Evolutionary conservation across 2,329 filamentous ascomycete genomes (phyloP).

Genomic region (Fusarium sp.): DNA sequence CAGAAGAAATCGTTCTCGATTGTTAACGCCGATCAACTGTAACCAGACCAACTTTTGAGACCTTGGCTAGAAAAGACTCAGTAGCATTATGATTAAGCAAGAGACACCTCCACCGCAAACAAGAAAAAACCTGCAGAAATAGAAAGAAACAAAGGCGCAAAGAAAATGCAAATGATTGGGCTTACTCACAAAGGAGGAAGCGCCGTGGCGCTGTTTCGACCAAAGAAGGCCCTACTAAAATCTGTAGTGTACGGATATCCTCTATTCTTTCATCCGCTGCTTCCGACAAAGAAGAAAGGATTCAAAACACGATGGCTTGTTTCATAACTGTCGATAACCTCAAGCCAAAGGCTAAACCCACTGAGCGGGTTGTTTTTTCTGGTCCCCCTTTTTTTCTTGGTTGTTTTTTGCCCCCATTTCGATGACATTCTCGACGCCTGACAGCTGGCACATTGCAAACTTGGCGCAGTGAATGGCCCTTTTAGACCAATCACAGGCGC

Average conservation of each 20-base stretch:
- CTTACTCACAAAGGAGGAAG: constrained; percentile 16
- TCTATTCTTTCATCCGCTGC: background rate
- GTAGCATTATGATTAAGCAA: background rate
- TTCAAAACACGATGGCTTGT: constrained; percentile 27
- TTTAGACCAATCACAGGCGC: constrained; percentile 9
- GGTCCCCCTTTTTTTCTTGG: background rate
- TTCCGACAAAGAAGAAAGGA: constrained; percentile 18
- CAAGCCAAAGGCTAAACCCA: background rate
- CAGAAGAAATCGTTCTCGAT: background rate
- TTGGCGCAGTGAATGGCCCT: background rate
- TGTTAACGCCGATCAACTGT: background rate
- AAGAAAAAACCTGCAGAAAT: background rate
- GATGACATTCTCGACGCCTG: constrained; percentile 21
- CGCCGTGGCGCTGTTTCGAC: constrained; percentile 33
- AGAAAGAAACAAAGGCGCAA: constrained; percentile 5
- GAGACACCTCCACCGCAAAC: background rate
- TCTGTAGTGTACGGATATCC: background rate
- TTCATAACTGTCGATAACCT: constrained; percentile 6
- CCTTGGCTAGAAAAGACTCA: background rate
- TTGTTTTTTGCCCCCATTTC: constrained; percentile 1
- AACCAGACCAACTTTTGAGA: background rate
- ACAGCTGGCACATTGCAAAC: constrained; percentile 19
- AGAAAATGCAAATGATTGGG: constrained; percentile 9
- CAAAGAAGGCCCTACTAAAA: background rate
- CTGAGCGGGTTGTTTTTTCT: background rate